Evolutionary conservation across 768 basidiomycete species (phyloP).

Genomic region (Mycena galericulata): DNA sequence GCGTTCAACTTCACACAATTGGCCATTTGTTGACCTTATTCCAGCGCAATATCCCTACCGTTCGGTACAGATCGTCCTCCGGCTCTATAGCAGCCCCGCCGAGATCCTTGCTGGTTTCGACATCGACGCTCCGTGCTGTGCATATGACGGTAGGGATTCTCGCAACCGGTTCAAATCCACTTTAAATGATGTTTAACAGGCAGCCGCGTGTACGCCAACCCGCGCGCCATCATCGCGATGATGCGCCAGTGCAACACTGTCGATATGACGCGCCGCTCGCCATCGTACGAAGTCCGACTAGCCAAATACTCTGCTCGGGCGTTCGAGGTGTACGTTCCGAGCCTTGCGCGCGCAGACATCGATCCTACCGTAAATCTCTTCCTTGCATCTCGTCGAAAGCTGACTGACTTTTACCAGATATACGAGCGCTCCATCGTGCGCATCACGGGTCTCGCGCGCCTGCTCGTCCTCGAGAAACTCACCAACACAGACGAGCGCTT

Average conservation of each 20-base stretch:
- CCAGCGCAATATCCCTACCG: slow-evolving; percentile 75
- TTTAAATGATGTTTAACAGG: slow-evolving; percentile 40
- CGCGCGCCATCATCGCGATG: slow-evolving; percentile 68
- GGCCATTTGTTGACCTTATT: not conserved
- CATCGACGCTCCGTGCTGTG: slow-evolving; percentile 72
- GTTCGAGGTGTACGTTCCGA: slow-evolving; percentile 70
- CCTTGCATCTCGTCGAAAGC: not conserved
- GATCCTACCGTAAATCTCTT: slow-evolving; percentile 65
- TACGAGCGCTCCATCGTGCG: slow-evolving; percentile 69
- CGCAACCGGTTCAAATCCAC: not conserved
- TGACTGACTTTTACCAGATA: slow-evolving; percentile 55
- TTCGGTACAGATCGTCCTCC: slow-evolving; percentile 74
- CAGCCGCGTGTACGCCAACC: slow-evolving; percentile 68
- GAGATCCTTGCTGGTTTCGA: slow-evolving; percentile 78
- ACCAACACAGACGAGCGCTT: slow-evolving; percentile 56
- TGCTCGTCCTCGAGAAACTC: slow-evolving; percentile 73
- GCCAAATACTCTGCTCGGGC: slow-evolving; percentile 67
- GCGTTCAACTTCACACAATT: slow-evolving; percentile 33
- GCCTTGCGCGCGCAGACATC: slow-evolving; percentile 60
- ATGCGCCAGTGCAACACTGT: slow-evolving; percentile 77
- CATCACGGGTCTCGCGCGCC: slow-evolving; percentile 70
- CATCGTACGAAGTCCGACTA: slow-evolving; percentile 73
- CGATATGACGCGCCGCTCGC: slow-evolving; percentile 72
- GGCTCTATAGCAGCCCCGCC: slow-evolving; percentile 71
- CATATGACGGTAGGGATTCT: slow-evolving; percentile 55